phyloP scores from a whole-genome alignment of 2,329 filamentous ascomycete genomes.

The Tolypocladium cylindrosporum region DNA sequence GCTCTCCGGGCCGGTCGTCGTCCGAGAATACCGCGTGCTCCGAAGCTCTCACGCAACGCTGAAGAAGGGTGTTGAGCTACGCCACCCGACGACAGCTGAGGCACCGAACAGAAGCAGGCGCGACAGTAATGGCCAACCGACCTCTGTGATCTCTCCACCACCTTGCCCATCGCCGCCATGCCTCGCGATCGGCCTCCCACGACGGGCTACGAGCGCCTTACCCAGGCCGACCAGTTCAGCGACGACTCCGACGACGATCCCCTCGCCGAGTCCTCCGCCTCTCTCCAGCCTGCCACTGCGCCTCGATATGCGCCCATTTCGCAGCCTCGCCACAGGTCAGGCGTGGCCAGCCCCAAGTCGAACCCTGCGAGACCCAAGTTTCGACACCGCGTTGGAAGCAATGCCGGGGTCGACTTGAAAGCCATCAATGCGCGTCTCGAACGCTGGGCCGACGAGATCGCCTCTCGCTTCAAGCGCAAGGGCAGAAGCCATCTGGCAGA shows the following conservation, averaged over 20 bases:
- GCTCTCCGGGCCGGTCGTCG: neutral
- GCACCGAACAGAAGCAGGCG: neutral
- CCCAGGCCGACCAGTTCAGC: slow-evolving; percentile 68
- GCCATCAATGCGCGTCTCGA: slow-evolving; percentile 94
- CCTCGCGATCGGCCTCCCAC: slow-evolving; percentile 59
- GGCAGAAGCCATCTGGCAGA: slow-evolving; percentile 63
- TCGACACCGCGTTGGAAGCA: slow-evolving; percentile 47
- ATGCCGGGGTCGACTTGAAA: slow-evolving; percentile 91
- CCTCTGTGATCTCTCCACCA: neutral
- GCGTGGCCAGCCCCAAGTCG: slow-evolving; percentile 46
- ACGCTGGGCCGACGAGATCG: slow-evolving; percentile 96
- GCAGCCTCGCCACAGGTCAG: slow-evolving; percentile 47
- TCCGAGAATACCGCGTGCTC: neutral
- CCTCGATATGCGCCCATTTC: slow-evolving; percentile 53
- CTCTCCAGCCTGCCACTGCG: slow-evolving; percentile 47
- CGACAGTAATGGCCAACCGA: slow-evolving; percentile 1
- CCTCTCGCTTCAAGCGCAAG: slow-evolving; percentile 88
- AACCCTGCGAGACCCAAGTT: slow-evolving; percentile 27
- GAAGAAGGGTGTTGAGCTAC: neutral
- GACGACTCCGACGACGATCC: slow-evolving; percentile 60
- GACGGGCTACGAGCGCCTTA: slow-evolving; percentile 76
- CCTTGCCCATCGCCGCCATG: slow-evolving; percentile 33
- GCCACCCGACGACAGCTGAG: neutral
- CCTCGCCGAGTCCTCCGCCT: slow-evolving; percentile 41
- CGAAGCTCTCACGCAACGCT: neutral